A percentile compares a stretch with the other conserved stretches of the same genome.
Evolutionary conservation across 257 asterid genomes (phyloP).

Genomic region (Gynochthodes officinalis): DNA sequence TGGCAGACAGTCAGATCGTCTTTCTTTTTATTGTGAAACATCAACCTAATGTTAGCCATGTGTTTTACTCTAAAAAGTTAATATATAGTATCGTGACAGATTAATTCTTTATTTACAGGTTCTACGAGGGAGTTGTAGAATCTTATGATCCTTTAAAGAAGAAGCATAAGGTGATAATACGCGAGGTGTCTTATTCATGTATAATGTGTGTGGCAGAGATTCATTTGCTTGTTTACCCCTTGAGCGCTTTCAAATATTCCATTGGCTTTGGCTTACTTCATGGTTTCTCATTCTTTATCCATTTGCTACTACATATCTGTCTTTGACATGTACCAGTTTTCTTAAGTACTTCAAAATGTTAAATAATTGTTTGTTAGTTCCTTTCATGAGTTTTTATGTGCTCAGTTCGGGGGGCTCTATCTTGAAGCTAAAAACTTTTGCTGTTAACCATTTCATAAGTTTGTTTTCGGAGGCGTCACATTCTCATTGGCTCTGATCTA

Average conservation of each 20-base stretch:
- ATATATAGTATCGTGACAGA: slow-evolving; percentile 5
- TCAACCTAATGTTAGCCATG: background rate
- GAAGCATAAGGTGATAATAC: slow-evolving; percentile 42
- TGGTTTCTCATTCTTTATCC: background rate
- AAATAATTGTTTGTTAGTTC: background rate
- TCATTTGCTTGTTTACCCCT: background rate
- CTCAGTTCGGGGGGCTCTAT: background rate
- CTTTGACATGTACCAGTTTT: too few relatives aligned
- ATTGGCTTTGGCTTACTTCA: background rate
- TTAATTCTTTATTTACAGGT: slow-evolving; percentile 31
- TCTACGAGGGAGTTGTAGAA: slow-evolving; percentile 41
- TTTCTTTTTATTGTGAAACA: background rate
- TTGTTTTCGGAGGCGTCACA: background rate
- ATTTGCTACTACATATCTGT: background rate
- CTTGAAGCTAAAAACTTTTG: background rate
- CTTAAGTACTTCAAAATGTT: background rate
- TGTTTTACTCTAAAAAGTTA: background rate
- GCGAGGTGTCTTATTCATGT: background rate
- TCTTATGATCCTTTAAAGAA: slow-evolving; percentile 38
- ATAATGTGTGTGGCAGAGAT: background rate
- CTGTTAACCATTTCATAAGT: background rate
- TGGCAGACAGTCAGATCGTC: background rate
- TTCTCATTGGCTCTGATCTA: background rate
- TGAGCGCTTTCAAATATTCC: background rate
- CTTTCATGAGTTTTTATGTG: background rate